Evolutionary conservation across 176 grass and related monocot species (phyloP), one percentile per base, ranked within the genome.

Genomic region (Hordeum marinum): DNA sequence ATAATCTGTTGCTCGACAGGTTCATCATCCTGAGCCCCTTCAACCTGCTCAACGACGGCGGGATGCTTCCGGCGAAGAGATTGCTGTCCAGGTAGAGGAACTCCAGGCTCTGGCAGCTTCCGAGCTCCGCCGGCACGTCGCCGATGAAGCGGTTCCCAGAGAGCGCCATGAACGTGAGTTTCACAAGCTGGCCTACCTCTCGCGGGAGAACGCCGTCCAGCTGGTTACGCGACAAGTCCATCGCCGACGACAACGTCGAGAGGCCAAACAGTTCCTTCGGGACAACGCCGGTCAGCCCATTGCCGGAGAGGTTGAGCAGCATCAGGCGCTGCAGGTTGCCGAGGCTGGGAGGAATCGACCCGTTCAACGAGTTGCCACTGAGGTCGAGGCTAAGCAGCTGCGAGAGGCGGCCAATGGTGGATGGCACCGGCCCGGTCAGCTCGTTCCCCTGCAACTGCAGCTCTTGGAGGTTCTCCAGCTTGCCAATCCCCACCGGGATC

Each of bases 191-290:
- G 10, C 61, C 75, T 17, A 89, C n/a, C 3, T 50, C 76, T 1
- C 2, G 32, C 8, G 91, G 91, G 5, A 93, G 68, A 11, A 9
- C 36, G n/a, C 88, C 91, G 0, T 65, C 80, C 7, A 93, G 74
- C 17, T 8, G 63, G 42, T 93, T 93, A n/a, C 82, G 7, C 10
- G 86, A 86, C 24, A 93, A n/a, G 13, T 93, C 91, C 86, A 87
- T 46, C 21, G 7, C 66, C 6, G 5, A 37, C 21, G 84, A 86
- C 54, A 87, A 1, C 1, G 80, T 45, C 6, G 26, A 2, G 9
- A 87, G 36, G 20, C 2, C 11, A 63, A 87, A 77, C 2, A 87
- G 27, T 21, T 87, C 36, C 2, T 8, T 34, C 9, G 86, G 86
- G 25, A 83, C 63, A 11, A 58, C 11, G 1, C 86, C 72, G 50